Evolutionary conservation across 331 rosid species (phyloP).

Genomic region (Telfairia occidentalis): DNA sequence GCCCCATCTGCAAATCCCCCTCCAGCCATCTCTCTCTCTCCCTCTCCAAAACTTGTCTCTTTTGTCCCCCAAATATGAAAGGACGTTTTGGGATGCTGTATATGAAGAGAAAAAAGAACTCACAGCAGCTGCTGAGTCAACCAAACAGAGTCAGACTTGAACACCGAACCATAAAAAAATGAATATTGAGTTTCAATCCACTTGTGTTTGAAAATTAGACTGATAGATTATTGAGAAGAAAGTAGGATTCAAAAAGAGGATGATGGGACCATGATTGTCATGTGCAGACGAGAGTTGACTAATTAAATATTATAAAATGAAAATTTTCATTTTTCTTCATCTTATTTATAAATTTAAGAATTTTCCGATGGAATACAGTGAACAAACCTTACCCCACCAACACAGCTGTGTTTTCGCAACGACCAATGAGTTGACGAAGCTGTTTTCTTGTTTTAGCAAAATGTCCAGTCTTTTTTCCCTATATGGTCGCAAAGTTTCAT

Average conservation of each 20-base stretch:
- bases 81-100: background rate
- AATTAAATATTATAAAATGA: background rate
- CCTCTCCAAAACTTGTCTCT: background rate
- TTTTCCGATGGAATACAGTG: background rate
- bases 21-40: conserved; percentile 44
- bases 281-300: background rate
- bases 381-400: background rate
- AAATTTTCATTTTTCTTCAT: background rate
- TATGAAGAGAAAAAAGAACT: background rate
- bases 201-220: background rate
- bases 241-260: background rate
- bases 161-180: background rate
- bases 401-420: background rate
- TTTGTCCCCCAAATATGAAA: background rate
- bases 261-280: background rate
- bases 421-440: background rate
- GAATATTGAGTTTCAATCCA: background rate
- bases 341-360: background rate
- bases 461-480: background rate
- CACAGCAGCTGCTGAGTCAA: background rate
- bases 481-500: background rate
- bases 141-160: background rate
- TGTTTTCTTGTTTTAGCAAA: background rate
- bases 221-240: background rate
- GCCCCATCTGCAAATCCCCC: conserved; percentile 38